Base-by-base conservation (phyloP, 1,284 basidiomycete genomes). In the Quambalaria eucalypti region DNA sequence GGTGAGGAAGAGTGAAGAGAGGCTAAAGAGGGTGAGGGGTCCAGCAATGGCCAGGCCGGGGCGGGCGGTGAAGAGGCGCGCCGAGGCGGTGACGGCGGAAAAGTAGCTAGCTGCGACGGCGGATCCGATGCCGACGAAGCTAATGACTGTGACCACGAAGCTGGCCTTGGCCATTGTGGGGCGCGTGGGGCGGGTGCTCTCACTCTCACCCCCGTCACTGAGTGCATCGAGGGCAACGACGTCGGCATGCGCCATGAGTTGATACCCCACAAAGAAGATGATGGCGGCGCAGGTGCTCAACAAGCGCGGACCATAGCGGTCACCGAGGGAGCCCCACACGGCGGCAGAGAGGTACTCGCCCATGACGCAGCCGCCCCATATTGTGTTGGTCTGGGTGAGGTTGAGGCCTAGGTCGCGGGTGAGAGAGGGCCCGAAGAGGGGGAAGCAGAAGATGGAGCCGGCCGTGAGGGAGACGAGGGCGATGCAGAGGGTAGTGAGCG, bases 301-400 rank as follows among this genome's bases (percentile, higher is more conserved):
- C 2, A 52, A 48, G 19, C 55, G 33, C 14, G 60, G 60, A 3
- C 60, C 60, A 28, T 50, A 53, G n/a, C 26, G 28, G 39, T 62
- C 60, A 10, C 49, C 56, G 14, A 62, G 30, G 14, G 36, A 5
- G 14, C 60, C 60, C 42, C 54, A 51, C 16, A 49, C 25, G 2
- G 49, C 57, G 25, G 58, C 56, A 16, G 59, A 48, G 30, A 56
- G 28, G 51, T 62, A 62, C 44, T 62, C 57, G 42, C 60, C 60
- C 14, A 62, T 28, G 4, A 62, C 57, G 21, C 57, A 53, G 19
- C 49, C 57, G 9, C 36, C 46, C 60, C 60, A 62, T 16, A 62
- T 50, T 2, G 55, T 36, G 38, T 60, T 62, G 9, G 60, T 62
- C 47, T 62, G 52, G 6, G 51, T 59, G 36, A 59, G 49, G 2